Evolutionary conservation across 202 grass and related monocot species (phyloP).

Genomic region (Setaria italica): DNA sequence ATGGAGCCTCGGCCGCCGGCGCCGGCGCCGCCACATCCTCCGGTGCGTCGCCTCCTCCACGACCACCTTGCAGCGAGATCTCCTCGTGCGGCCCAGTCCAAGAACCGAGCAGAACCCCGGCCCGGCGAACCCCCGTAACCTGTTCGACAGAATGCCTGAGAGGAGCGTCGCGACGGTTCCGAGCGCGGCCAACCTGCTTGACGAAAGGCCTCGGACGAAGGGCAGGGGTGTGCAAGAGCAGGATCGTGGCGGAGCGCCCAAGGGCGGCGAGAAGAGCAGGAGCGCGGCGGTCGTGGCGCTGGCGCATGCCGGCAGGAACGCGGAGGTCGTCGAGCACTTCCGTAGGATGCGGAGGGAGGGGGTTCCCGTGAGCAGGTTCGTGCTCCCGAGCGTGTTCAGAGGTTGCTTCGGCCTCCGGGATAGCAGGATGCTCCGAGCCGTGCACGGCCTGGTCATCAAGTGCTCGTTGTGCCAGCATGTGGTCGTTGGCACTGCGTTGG

Average conservation of each 20-base stretch:
- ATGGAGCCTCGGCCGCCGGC: constrained; percentile 19
- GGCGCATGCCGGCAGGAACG: constrained; percentile 47
- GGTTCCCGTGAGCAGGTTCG: constrained; percentile 34
- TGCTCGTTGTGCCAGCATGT: constrained; percentile 50
- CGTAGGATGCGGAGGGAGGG: constrained; percentile 39
- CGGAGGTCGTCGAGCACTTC: constrained; percentile 49
- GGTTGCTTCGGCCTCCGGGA: constrained; percentile 35
- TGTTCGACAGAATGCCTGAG: constrained; percentile 48
- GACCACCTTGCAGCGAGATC: constrained; percentile 32
- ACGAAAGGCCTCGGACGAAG: background rate
- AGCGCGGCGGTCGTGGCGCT: constrained; percentile 52
- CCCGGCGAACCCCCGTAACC: background rate
- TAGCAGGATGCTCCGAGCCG: constrained; percentile 45
- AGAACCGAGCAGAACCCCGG: background rate
- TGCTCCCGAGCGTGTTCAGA: constrained; percentile 56
- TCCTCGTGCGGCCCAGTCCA: background rate
- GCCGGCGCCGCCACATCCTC: constrained; percentile 25
- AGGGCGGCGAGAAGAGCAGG: constrained; percentile 39
- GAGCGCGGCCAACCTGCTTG: constrained; percentile 18
- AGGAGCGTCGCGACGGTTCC: background rate
- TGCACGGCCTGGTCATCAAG: constrained; percentile 48
- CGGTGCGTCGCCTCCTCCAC: constrained; percentile 30
- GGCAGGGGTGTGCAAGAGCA: background rate
- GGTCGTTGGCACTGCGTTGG: constrained; percentile 56
- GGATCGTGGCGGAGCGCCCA: background rate